These are phyloP conservation scores for Globisporangium irregulare DNA, from an alignment of 352 stramenopile species.

Conservation along the genomic window DNA sequence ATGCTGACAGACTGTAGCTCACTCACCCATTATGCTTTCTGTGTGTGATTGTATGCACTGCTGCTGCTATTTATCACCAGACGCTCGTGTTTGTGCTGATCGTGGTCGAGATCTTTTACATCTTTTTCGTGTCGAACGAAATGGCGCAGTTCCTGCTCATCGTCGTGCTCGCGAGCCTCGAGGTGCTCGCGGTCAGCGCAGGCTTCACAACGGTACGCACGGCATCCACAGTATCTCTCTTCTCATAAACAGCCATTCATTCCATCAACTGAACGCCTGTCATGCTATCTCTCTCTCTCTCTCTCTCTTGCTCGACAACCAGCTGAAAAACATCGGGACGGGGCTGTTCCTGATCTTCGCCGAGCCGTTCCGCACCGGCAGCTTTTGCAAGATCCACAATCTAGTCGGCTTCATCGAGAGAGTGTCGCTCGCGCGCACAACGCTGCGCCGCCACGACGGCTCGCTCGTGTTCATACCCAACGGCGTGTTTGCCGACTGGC, in stretches of 20 bases:
- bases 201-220: conserved; percentile 63
- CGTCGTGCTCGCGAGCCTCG: conserved; percentile 64
- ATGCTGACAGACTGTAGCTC: neutral
- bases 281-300: neutral
- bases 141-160: conserved; percentile 65
- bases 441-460: conserved; percentile 59
- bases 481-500: conserved; percentile 67
- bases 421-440: conserved; percentile 74
- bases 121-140: conserved; percentile 69
- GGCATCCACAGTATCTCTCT: neutral
- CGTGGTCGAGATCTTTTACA: conserved; percentile 79
- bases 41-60: neutral
- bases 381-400: conserved; percentile 46
- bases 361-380: conserved; percentile 75
- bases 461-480: conserved; percentile 79
- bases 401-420: conserved; percentile 67
- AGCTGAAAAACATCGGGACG: conserved; percentile 82
- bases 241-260: neutral
- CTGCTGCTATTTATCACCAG: conserved; percentile 34
- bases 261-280: neutral
- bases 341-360: conserved; percentile 84
- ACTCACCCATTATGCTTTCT: neutral
- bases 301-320: neutral
- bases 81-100: conserved; percentile 58
- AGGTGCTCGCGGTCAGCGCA: conserved; percentile 53